Evolutionary conservation across 2,329 filamentous ascomycete genomes (phyloP).

Genomic region (Venturia aucupariae): DNA sequence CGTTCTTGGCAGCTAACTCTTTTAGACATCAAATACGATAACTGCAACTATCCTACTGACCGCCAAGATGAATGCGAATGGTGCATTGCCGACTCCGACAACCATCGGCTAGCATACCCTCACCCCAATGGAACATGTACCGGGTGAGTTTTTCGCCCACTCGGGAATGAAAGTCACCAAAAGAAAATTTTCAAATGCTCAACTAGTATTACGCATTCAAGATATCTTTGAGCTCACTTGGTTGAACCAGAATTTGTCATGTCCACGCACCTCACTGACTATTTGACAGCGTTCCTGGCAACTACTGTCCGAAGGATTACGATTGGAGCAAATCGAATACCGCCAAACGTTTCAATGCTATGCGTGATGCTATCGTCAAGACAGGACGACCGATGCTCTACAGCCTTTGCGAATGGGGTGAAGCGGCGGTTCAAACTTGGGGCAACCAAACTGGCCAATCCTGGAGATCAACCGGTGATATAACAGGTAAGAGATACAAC

Average conservation of each 20-base stretch:
- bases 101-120: conserved; percentile 17
- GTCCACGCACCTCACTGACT: not conserved
- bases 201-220: not conserved
- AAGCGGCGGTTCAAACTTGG: conserved; percentile 42
- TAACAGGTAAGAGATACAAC: conserved; percentile 14
- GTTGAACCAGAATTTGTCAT: conserved; percentile 8
- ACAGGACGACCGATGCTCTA: conserved; percentile 41
- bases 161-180: not conserved
- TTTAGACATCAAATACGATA: conserved; percentile 28
- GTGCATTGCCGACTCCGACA: conserved; percentile 33
- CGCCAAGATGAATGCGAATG: conserved; percentile 31
- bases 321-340: conserved; percentile 42
- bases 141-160: not conserved
- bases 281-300: not conserved
- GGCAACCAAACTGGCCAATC: conserved; percentile 40
- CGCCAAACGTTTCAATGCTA: conserved; percentile 37
- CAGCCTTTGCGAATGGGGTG: conserved; percentile 46
- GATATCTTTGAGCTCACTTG: not conserved
- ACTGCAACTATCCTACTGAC: conserved; percentile 29
- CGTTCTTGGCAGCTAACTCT: conserved; percentile 14
- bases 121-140: conserved; percentile 35
- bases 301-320: conserved; percentile 37
- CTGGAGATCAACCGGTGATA: conserved; percentile 27
- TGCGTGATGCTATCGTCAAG: conserved; percentile 43
- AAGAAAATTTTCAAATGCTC: not conserved